phyloP scores from a whole-genome alignment of 1,284 basidiomycete species.

The Trametes polyzona region DNA sequence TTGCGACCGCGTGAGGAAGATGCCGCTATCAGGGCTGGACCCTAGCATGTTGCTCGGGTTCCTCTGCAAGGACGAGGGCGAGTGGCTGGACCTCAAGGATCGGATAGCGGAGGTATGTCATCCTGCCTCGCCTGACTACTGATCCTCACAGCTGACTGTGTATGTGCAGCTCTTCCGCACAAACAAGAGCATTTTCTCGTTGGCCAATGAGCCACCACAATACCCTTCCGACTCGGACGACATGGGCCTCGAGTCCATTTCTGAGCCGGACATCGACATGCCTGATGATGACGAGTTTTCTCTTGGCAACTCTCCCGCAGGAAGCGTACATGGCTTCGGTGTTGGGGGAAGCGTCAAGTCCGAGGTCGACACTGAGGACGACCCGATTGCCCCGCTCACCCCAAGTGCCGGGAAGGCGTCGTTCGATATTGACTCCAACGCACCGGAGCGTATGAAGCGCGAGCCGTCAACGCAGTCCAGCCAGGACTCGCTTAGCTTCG shows the following conservation, averaged over 20 bases:
- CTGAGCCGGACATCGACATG: constrained; percentile 69
- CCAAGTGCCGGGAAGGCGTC: constrained; percentile 54
- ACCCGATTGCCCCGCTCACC: constrained; percentile 65
- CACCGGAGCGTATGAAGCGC: constrained; percentile 26
- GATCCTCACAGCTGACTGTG: neutral
- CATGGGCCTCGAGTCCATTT: constrained; percentile 80
- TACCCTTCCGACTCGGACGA: constrained; percentile 81
- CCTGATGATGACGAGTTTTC: constrained; percentile 50
- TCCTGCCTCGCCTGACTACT: neutral
- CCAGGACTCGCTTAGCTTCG: constrained; percentile 28
- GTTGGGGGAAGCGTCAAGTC: constrained; percentile 38
- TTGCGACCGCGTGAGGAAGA: constrained; percentile 91
- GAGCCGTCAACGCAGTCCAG: constrained; percentile 15
- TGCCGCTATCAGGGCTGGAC: constrained; percentile 90
- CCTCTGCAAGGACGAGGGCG: constrained; percentile 78
- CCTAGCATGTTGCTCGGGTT: constrained; percentile 98
- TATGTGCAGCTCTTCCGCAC: constrained; percentile 52
- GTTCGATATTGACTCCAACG: constrained; percentile 40
- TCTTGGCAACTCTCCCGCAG: constrained; percentile 41
- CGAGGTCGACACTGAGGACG: constrained; percentile 69
- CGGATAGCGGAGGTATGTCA: constrained; percentile 68
- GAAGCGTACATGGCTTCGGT: constrained; percentile 27
- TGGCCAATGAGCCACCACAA: constrained; percentile 84
- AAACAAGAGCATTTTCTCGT: constrained; percentile 77
- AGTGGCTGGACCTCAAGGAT: constrained; percentile 83